Conservation (phyloP, 2,329 filamentous ascomycete species). For the Drechslera avenae region DNA sequence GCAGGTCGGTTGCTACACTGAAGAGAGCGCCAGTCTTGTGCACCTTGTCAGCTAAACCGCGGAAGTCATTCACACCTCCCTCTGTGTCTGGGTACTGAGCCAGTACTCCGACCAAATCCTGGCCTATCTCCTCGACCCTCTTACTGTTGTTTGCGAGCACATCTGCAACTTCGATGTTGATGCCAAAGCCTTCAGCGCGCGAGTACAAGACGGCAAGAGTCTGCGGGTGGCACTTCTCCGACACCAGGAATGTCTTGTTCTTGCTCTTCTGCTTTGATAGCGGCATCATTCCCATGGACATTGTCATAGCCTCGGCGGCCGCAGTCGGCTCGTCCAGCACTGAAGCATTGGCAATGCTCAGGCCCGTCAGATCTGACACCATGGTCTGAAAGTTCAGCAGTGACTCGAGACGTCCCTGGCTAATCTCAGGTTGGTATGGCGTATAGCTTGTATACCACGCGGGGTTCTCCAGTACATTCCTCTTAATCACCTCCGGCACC, state of each 20-base stretch:
- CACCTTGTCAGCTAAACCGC: slow-evolving; percentile 72
- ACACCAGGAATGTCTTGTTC: slow-evolving; percentile 84
- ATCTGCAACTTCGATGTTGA: slow-evolving; percentile 76
- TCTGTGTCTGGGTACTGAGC: slow-evolving; percentile 95
- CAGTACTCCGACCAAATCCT: slow-evolving; percentile 84
- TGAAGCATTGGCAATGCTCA: slow-evolving; percentile 89
- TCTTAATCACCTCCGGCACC: slow-evolving; percentile 86
- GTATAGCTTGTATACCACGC: slow-evolving; percentile 99
- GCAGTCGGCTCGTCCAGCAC: slow-evolving; percentile 90
- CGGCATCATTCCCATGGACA: slow-evolving; percentile 80
- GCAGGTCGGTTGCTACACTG: slow-evolving; percentile 85
- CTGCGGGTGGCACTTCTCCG: slow-evolving; percentile 80
- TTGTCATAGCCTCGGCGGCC: slow-evolving; percentile 93
- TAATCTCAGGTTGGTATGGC: slow-evolving; percentile 96
- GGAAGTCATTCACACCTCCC: slow-evolving; percentile 78
- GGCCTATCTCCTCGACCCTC: slow-evolving; percentile 73
- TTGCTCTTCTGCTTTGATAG: slow-evolving; percentile 71
- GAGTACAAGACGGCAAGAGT: slow-evolving; percentile 83
- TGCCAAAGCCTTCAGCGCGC: slow-evolving; percentile 88
- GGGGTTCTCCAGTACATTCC: slow-evolving; percentile 90
- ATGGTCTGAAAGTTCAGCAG: slow-evolving; percentile 95
- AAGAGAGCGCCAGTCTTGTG: slow-evolving; percentile 80
- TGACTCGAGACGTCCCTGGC: slow-evolving; percentile 89
- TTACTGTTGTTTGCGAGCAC: slow-evolving; percentile 68
- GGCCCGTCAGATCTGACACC: slow-evolving; percentile 82